Evolutionary conservation across 208 protist genomes (phyloP).

Genomic region (Trypanosoma boissoni): DNA sequence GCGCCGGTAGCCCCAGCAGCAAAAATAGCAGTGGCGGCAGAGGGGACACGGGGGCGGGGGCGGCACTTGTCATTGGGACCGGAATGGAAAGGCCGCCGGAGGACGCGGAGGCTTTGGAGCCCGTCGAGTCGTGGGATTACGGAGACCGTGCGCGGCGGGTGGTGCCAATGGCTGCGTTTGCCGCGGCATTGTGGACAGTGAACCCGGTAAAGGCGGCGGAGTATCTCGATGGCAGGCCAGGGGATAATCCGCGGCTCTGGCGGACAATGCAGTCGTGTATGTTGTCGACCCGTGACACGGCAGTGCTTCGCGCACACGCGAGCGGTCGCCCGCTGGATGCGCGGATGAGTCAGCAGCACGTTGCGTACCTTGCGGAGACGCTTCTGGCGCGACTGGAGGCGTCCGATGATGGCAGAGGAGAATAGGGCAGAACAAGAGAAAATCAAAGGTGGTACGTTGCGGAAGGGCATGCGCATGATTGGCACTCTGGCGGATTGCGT

Average conservation of each 20-base stretch:
- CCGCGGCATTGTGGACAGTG: conserved; percentile 60
- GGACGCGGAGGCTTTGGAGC: conserved; percentile 18
- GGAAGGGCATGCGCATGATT: too few relatives aligned
- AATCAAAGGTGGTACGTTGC: too few relatives aligned
- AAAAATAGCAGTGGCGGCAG: too few relatives aligned
- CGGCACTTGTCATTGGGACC: too few relatives aligned
- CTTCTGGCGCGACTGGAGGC: conserved; percentile 51
- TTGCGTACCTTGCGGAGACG: conserved; percentile 68
- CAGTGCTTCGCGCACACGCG: conserved; percentile 53
- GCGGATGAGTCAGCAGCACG: conserved; percentile 58
- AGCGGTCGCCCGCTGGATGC: conserved; percentile 47
- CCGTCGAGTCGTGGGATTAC: conserved; percentile 36
- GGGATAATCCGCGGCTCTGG: conserved; percentile 60
- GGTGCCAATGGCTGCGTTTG: conserved; percentile 59
- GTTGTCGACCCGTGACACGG: conserved; percentile 79
- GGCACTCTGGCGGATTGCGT: too few relatives aligned
- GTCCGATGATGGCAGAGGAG: neutral
- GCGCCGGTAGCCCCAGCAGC: too few relatives aligned
- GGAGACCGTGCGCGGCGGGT: conserved; percentile 16
- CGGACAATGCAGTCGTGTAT: conserved; percentile 77
- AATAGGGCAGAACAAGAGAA: too few relatives aligned
- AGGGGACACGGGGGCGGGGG: too few relatives aligned
- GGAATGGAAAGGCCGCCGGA: too few relatives aligned
- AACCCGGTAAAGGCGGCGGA: conserved; percentile 37
- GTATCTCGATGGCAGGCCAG: conserved; percentile 43